Base-by-base conservation (phyloP, 2,329 filamentous ascomycete genomes). In the Claviceps sorghi region DNA sequence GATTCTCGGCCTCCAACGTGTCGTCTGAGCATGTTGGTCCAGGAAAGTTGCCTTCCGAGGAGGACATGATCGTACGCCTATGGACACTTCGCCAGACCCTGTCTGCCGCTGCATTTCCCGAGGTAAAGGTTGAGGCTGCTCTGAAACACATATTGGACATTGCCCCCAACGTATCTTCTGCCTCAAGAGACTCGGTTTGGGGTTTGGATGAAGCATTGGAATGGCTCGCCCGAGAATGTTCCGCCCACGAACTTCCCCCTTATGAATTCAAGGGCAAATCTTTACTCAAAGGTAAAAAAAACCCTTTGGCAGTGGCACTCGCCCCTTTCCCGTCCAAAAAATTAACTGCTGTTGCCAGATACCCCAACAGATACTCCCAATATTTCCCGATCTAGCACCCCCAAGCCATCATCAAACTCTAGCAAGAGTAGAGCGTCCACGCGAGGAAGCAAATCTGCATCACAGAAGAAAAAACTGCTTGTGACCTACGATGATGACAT, bases 201-300 rank as follows among this genome's bases (percentile, higher is more conserved):
- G 89, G 90, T 10, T 70, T 97, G 38, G 84, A 94, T 55, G 90
- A 95, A 67, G 82, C 86, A 29, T 66, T 98, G 21, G 88, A 96
- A 60, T 95, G 89, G 88, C 76, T 97, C 51, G 87, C 88, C n/a
- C 73, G 87, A 57, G 80, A 93, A 63, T 87, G 84, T 59, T 70
- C 76, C 15, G 70, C 75, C 56, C 77, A 82, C 1, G 83, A 90
- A 59, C 73, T 91, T 38, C 85, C 85, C 6, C 75, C 80, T 47
- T 94, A 93, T 64, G 81, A 85, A 41, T 58, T 55, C 34, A 67
- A 60, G 56, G 58, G 61, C 15, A 73, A 67, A 34, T 60, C 64
- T 5, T 55, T 60, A 1, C 46, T 60, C 2, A 77, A 71, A 64
- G 69, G 69, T 67, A 60, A 50, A 10, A n/a, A 17, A 42, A 29